Evolutionary conservation across 2,329 filamentous ascomycete genomes (phyloP).

Genomic region (Lasiodiplodia sp.): DNA sequence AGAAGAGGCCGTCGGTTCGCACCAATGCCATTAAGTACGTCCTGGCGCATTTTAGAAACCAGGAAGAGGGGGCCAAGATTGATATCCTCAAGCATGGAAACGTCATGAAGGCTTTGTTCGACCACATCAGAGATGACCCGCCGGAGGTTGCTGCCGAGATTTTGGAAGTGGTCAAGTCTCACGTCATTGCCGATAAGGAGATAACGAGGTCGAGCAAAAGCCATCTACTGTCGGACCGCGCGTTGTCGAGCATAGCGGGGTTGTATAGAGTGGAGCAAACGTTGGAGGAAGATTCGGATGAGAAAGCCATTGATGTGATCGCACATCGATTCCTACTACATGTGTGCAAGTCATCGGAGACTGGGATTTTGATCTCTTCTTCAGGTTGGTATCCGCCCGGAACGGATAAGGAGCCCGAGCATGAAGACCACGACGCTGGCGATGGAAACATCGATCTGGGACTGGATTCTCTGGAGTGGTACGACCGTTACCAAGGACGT

Average conservation of each 20-base stretch:
- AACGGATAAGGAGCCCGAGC: constrained; percentile 63
- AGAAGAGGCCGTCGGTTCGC: constrained; percentile 77
- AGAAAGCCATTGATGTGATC: constrained; percentile 69
- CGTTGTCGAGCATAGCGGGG: constrained; percentile 69
- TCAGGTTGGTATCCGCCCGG: constrained; percentile 85
- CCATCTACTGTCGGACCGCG: constrained; percentile 76
- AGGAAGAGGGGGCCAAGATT: constrained; percentile 77
- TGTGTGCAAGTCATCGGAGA: constrained; percentile 75
- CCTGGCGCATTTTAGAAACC: constrained; percentile 77
- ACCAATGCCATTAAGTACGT: constrained; percentile 85
- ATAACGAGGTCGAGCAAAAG: constrained; percentile 78
- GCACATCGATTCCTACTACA: constrained; percentile 78
- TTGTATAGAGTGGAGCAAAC: constrained; percentile 50
- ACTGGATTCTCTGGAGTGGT: constrained; percentile 73
- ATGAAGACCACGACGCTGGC: constrained; percentile 46
- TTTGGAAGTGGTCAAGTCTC: constrained; percentile 71
- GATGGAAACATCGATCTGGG: constrained; percentile 66
- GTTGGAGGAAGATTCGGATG: constrained; percentile 53
- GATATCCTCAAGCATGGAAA: constrained; percentile 81
- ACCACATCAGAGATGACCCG: constrained; percentile 79
- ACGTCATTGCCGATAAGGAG: constrained; percentile 77
- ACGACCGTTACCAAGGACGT: constrained; percentile 70
- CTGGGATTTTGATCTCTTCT: constrained; percentile 78
- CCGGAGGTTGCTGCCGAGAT: constrained; percentile 78
- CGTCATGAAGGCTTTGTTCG: constrained; percentile 74